Base-by-base conservation (phyloP, 148 eudicot species). In the Spergularia marina region DNA sequence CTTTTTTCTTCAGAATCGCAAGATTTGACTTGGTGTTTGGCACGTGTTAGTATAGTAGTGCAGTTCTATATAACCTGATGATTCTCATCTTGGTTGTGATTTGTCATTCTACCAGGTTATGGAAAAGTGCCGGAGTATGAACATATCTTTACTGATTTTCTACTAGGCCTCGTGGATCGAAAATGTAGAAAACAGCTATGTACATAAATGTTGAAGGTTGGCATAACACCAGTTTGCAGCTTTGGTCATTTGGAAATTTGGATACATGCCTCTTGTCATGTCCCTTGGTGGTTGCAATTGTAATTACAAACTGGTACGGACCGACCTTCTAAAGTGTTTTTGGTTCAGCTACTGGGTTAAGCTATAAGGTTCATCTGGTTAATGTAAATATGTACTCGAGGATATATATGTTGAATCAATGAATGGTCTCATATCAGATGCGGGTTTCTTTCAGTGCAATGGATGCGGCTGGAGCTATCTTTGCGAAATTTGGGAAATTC, bases 101-200 rank as follows among this genome's bases (percentile, higher is more conserved):
- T 44, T 58, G 58, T 30, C 69, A n/a, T 21, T 69, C 55, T 75
- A 59, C 67, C 89, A 91, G 93, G 96, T 58, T 91, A 74, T 80
- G 96, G 93, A 53, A 91, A 91, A 85, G 83, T 91, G 86, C 93
- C 96, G 1, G 91, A 79, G 16, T 91, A 91, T 65, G 96, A 91
- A 80, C 91, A 86, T 58, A 83, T 87, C 75, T 91, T 91, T 76
- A 89, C 91, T 12, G 91, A 91, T 80, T 91, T 91, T 76, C 85
- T 91, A 39, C 83, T 78, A 14, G 83, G 79, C 70, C 72, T 89
- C 40, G 75, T 15, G 82, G 83, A 82, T 47, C 82, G 79, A 81
- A 85, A 89, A 68, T 57, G 53, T 63, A 82, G 72, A 67, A 87
- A 87, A 79, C 53, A 58, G 74, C 84, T 77, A 41, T 58, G 81